A percentile compares a stretch with the other conserved stretches of the same genome.
These are phyloP conservation scores for Mariannaea sp. DNA, from an alignment of 2,329 filamentous ascomycete species.

Conservation along the genomic window DNA sequence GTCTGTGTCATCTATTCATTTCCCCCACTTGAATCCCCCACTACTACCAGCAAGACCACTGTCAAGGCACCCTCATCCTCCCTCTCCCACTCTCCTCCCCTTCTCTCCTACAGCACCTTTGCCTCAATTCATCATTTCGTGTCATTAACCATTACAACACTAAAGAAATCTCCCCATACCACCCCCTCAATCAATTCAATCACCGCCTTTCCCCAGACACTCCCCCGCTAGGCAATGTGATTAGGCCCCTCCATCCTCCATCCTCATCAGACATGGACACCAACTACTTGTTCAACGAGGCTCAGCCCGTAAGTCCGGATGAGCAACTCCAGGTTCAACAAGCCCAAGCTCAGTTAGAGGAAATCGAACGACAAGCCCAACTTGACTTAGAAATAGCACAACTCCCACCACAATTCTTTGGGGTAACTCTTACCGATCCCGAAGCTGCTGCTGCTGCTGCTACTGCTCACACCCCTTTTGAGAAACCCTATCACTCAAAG, in stretches of 20 bases:
- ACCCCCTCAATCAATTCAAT: background rate
- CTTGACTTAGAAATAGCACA: background rate
- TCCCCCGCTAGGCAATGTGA: constrained; percentile 5
- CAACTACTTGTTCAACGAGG: background rate
- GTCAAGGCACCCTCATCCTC: too few relatives aligned
- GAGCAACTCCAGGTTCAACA: background rate
- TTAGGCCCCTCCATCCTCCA: background rate
- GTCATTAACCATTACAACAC: background rate
- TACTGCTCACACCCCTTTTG: background rate
- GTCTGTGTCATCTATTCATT: too few relatives aligned
- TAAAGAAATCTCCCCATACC: too few relatives aligned
- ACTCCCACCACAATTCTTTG: background rate
- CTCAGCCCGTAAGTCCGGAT: background rate
- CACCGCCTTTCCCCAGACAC: background rate
- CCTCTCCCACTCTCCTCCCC: background rate
- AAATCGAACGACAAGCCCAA: background rate
- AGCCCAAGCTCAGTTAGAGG: background rate
- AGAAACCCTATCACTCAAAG: constrained; percentile 47
- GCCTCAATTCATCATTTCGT: too few relatives aligned
- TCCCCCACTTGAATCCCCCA: background rate
- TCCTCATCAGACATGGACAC: constrained; percentile 1
- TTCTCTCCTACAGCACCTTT: too few relatives aligned
- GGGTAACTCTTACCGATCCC: background rate
- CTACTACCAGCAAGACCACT: background rate
- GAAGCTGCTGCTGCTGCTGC: background rate